Conservation (phyloP, 768 basidiomycete genomes). For the Clitopilus hobsonii region DNA sequence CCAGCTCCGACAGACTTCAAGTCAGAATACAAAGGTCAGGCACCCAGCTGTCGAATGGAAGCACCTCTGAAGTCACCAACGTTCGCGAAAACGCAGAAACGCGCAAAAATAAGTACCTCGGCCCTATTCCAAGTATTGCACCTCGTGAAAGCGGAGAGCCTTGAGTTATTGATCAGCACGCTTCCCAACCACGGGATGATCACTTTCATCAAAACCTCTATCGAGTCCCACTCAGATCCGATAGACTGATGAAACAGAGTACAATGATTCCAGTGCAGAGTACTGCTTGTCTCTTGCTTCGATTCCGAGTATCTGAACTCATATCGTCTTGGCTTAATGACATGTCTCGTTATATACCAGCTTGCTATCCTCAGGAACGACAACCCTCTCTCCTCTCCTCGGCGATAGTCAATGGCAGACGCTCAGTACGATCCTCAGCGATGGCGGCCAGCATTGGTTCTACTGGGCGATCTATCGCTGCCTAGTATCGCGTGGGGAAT, state of each 20-base stretch:
- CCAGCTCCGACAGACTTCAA: too few species aligned
- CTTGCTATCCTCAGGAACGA: background rate
- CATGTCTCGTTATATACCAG: background rate
- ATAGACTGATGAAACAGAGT: background rate
- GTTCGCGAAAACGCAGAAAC: too few species aligned
- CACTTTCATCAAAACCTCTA: background rate
- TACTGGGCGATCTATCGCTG: background rate
- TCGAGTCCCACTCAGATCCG: background rate
- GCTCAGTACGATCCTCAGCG: background rate
- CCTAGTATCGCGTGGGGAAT: background rate
- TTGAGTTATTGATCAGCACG: background rate
- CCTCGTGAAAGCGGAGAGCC: too few species aligned
- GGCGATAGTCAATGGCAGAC: background rate
- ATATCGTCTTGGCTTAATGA: background rate
- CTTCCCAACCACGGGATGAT: background rate
- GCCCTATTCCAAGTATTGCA: too few species aligned
- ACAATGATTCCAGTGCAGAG: background rate
- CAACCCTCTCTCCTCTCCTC: background rate
- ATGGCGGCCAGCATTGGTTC: background rate
- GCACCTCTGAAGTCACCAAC: too few species aligned
- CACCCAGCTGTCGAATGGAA: too few species aligned
- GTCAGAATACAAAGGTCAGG: too few species aligned
- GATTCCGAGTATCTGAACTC: background rate
- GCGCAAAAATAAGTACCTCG: too few species aligned
- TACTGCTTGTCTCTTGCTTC: background rate